Base-by-base conservation (phyloP, 352 stramenopile genomes). In the Globisporangium barbulae region DNA sequence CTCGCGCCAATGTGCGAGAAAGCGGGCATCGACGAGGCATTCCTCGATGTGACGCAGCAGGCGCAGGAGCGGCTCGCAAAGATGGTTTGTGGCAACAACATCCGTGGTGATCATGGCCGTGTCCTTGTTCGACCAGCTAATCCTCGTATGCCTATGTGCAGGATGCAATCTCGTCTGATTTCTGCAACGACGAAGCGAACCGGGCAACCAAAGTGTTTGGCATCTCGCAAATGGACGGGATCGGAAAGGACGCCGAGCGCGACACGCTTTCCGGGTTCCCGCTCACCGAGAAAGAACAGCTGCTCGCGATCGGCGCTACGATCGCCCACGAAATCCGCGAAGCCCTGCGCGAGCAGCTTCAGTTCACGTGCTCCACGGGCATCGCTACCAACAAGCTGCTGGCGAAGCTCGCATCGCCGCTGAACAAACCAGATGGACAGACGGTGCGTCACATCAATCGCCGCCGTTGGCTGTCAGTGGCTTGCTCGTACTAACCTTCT, bases 371-470 rank as follows among this genome's bases (percentile, higher is more conserved):
- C 65, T 95, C 87, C 19, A 88, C 86, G 5, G 87, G 84, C 13
- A 75, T 95, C 49, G 82, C 87, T 17, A 67, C 72, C 53, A 93
- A 90, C 68, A 95, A 95, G 56, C 71, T 95, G 10, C 53, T 93
- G 33, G 78, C 87, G 42, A 95, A 95, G 60, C 59, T 94, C 13
- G 83, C 73, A 4, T 93, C 86, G 4, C 86, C 86, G 13, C 64
- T 93, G 8, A 93, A 94, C 65, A 94, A 94, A 49, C 86, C 86
- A 5, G 81, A 89, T 33, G 86, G 86, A 0, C 86, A 94, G 75
- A 85, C 82, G 28, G 79, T 86, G 57, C 37, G 65, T 62, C 7
- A 10, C 19, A 1, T n/a, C 7, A 19, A 13, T 30, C n/a, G 45
- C 13, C 25, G 42, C n/a, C 9, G 19, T 13, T 49, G 44, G 44